Conservation (phyloP, 2,329 filamentous ascomycete species). For the Monilinia polystroma region DNA sequence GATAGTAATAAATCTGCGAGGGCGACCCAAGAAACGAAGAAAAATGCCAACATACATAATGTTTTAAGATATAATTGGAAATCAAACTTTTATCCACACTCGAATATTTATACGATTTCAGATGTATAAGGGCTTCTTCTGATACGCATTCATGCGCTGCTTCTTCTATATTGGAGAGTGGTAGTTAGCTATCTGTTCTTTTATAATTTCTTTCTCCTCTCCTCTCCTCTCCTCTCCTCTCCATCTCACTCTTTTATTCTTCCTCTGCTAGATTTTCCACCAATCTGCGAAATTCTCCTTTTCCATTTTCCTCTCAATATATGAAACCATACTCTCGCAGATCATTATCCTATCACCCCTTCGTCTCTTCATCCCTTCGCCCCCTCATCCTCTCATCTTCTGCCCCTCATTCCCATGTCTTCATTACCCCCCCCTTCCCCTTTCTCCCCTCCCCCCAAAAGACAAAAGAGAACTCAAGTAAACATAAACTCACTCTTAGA, state of each 20-base stretch:
- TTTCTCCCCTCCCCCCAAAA: background rate
- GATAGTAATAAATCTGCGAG: background rate
- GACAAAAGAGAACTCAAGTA: background rate
- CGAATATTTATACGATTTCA: constrained; percentile 96
- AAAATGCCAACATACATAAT: constrained; percentile 71
- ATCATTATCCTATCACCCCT: background rate
- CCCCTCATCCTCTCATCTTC: background rate
- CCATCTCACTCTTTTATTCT: background rate
- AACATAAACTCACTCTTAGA: constrained; percentile 34
- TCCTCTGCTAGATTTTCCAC: background rate
- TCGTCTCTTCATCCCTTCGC: background rate
- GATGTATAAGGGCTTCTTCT: constrained; percentile 84
- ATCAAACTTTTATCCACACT: constrained; percentile 94
- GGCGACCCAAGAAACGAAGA: constrained; percentile 25
- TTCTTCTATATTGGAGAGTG: constrained; percentile 43
- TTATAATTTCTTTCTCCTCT: background rate
- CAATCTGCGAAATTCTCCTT: no score
- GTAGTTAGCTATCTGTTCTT: constrained; percentile 19
- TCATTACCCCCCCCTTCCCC: background rate
- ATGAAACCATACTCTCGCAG: background rate
- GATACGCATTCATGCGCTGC: constrained; percentile 73
- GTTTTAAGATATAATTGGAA: constrained; percentile 88
- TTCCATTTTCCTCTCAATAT: background rate
- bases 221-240: background rate
- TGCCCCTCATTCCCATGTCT: background rate